Evolutionary conservation across 148 eudicot species (phyloP), one percentile per base, ranked within the genome.

Genomic region (Chenopodium album): DNA sequence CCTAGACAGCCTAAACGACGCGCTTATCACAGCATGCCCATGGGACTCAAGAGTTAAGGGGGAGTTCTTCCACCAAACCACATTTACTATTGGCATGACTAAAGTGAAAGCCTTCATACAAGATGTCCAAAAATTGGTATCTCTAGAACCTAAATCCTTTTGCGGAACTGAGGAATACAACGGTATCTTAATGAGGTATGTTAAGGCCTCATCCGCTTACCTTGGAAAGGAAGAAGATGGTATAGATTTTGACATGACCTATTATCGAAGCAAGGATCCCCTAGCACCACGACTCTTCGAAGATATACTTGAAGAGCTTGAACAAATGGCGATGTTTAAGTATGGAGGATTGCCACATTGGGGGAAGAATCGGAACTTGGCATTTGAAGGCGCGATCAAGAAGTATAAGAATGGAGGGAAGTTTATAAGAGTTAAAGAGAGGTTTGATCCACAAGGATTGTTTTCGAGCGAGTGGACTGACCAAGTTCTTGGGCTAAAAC

Each of bases 311-410:
- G 95, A 94, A 78, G 97, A 94, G 77, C 83, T 92, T 2, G 98
- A 94, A 71, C 98, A 94, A 66, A 87, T 94, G 74, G 98, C 88
- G 0, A 17, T 90, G 59, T 91, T 91, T 75, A 94, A 94, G 81
- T 94, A 94, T 62, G 87, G 85, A 29, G 98, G 89, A 47, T 32
- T 89, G 17, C 98, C 98, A 20, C 98, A 94, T 22, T 94, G 98
- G 98, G 98, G 97, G 4, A 92, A 94, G 85, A 94, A 94, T 75
- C 84, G 97, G 19, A 91, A 94, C 70, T 32, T 92, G 81, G 95
- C 95, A 0, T 92, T 94, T 29, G 76, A 85, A 16, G 94, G 88
- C 32, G 95, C 60, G n/a, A 87, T 91, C 47, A 73, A 85, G 1
- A 94, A 91, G 81, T 92, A 89, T 44, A 82, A 76, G 71, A 85